Conservation (phyloP, 2,329 filamentous ascomycete species). For the Pyrenophora seminiperda region DNA sequence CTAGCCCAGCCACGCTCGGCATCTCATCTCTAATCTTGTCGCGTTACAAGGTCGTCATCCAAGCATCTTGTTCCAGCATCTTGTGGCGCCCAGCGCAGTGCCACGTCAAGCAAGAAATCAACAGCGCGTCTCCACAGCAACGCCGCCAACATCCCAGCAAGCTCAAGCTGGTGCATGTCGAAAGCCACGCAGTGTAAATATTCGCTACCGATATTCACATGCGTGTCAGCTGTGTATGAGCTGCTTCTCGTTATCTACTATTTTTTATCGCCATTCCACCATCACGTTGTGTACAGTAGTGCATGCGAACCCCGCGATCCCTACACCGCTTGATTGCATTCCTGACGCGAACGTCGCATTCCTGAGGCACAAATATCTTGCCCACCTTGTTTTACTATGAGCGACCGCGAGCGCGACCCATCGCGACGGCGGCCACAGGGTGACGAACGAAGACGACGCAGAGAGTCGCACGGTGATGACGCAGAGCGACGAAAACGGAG, state of each 20-base stretch:
- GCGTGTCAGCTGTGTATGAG: neutral
- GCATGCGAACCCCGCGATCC: slow-evolving; percentile 24
- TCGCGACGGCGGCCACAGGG: slow-evolving; percentile 31
- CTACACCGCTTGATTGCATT: slow-evolving; percentile 10
- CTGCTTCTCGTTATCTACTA: slow-evolving; percentile 3
- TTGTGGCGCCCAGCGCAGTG: slow-evolving; percentile 21
- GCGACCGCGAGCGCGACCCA: slow-evolving; percentile 30
- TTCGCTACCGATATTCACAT: slow-evolving; percentile 23
- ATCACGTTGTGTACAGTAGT: slow-evolving; percentile 8
- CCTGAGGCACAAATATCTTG: neutral
- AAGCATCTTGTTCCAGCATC: slow-evolving; percentile 16
- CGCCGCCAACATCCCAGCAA: slow-evolving; percentile 17
- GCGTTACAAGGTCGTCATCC: slow-evolving; percentile 18
- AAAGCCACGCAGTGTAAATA: slow-evolving; percentile 32
- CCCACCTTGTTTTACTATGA: slow-evolving; percentile 16
- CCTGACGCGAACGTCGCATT: neutral
- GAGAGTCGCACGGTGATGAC: slow-evolving; percentile 37
- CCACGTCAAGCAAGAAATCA: slow-evolving; percentile 36
- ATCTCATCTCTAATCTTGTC: neutral
- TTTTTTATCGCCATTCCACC: slow-evolving; percentile 7
- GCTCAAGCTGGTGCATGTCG: slow-evolving; percentile 24
- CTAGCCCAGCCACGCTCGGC: slow-evolving; percentile 3
- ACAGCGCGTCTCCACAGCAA: slow-evolving; percentile 40
- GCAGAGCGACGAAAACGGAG: slow-evolving; percentile 27
- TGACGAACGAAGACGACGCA: slow-evolving; percentile 36